Conservation (phyloP, 148 eudicot genomes). For the Amaranthus cruentus region DNA sequence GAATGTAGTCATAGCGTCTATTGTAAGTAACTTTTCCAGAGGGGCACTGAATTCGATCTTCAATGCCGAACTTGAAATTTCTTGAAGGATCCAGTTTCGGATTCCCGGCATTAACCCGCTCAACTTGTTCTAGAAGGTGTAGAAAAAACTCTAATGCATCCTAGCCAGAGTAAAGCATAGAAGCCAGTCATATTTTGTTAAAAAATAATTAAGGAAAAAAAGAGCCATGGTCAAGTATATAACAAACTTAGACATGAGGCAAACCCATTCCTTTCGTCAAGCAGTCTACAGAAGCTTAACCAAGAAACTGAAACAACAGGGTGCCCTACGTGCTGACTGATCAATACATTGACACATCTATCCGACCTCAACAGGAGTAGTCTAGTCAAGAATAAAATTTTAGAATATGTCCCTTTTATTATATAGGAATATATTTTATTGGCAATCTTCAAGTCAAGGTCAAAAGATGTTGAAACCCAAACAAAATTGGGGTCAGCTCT, state of each 20-base stretch:
- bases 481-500: not conserved
- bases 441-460: not conserved
- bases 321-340: not conserved
- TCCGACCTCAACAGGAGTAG: no score
- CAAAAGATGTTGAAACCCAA: not conserved
- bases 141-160: constrained; percentile 95
- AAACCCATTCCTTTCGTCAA: not conserved
- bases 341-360: not conserved
- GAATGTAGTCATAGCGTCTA: constrained; percentile 70
- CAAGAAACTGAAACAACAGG: constrained; percentile 6
- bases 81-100: constrained; percentile 73
- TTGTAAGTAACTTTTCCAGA: constrained; percentile 95
- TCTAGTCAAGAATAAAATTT: no score
- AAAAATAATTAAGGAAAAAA: not conserved
- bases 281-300: not conserved
- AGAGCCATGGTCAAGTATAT: not conserved
- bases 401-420: no score
- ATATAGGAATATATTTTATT: not conserved
- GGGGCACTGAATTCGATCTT: constrained; percentile 81
- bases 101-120: constrained; percentile 66
- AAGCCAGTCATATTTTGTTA: constrained; percentile 3
- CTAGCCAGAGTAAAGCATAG: constrained; percentile 34
- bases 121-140: constrained; percentile 92
- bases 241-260: not conserved
- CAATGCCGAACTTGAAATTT: constrained; percentile 90